Percentiles rank a stretch among this genome's conserved stretches.
Conservation (phyloP, 2,329 filamentous ascomycete genomes). For the Aspergillus costaricaensis region DNA sequence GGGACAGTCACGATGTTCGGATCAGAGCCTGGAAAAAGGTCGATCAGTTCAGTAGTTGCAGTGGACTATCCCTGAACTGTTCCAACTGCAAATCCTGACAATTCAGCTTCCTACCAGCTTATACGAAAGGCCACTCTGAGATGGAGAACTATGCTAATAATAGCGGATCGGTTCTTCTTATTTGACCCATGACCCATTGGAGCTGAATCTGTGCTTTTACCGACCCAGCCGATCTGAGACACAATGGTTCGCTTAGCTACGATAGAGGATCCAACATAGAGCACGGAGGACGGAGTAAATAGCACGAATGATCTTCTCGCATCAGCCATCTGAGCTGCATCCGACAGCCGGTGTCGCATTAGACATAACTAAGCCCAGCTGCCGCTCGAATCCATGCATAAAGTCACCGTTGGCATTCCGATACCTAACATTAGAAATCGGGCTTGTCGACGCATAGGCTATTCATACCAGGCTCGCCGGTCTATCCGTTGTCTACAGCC, state of each 20-base stretch:
- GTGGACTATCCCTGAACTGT: neutral
- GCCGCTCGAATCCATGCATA: neutral
- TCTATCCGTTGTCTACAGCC: neutral
- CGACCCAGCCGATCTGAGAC: slow-evolving; percentile 2
- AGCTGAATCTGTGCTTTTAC: neutral
- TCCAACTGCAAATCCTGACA: neutral
- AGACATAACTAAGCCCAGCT: neutral
- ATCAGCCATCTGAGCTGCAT: neutral
- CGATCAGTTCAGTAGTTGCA: neutral
- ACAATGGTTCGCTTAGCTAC: neutral
- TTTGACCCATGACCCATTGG: neutral
- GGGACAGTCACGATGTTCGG: neutral
- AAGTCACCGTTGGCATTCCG: neutral
- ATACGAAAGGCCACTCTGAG: neutral
- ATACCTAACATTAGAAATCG: neutral
- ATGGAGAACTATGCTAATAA: neutral
- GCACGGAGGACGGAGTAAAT: neutral
- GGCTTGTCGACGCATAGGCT: neutral
- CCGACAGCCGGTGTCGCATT: neutral
- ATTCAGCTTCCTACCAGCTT: neutral
- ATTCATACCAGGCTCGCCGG: neutral
- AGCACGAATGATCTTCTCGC: neutral
- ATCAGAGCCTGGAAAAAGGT: neutral
- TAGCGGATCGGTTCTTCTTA: neutral
- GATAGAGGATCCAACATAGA: neutral